phyloP scores from a whole-genome alignment of 1,284 basidiomycete genomes.

The Xerocomus alliaceus region DNA sequence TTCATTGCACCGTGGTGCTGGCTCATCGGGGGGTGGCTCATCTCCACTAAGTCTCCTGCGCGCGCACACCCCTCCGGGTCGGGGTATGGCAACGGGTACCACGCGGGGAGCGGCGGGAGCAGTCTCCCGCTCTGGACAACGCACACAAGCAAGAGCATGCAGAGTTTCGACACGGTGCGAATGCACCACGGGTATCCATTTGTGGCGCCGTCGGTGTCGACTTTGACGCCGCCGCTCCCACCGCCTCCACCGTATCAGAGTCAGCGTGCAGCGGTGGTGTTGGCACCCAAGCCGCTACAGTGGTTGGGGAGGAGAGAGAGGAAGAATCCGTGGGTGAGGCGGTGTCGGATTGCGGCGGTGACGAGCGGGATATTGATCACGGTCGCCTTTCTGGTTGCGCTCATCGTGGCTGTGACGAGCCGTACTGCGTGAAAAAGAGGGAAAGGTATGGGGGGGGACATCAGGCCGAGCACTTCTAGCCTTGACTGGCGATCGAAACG shows the following conservation, averaged over 20 bases:
- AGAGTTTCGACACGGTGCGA: slow-evolving; percentile 32
- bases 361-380: slow-evolving; percentile 49
- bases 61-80: background rate
- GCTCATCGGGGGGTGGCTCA: slow-evolving; percentile 76
- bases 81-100: slow-evolving; percentile 14
- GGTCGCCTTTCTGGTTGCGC: slow-evolving; percentile 45
- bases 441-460: no score
- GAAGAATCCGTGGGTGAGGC: slow-evolving; percentile 50
- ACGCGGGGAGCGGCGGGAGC: slow-evolving; percentile 30
- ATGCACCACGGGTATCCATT: slow-evolving; percentile 40
- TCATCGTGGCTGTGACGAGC: slow-evolving; percentile 41
- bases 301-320: slow-evolving; percentile 6
- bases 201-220: slow-evolving; percentile 40
- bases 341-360: slow-evolving; percentile 55
- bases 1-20: slow-evolving; percentile 71
- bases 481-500: background rate
- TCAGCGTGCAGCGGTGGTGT: slow-evolving; percentile 12
- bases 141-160: slow-evolving; percentile 28
- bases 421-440: slow-evolving; percentile 2
- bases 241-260: slow-evolving; percentile 30
- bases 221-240: slow-evolving; percentile 31
- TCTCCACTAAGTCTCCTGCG: slow-evolving; percentile 32
- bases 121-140: slow-evolving; percentile 46
- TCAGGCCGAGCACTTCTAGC: no score
- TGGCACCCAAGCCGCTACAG: slow-evolving; percentile 26